Base-by-base conservation (phyloP, 2,329 filamentous ascomycete genomes). In the Nannizzia gypsea region DNA sequence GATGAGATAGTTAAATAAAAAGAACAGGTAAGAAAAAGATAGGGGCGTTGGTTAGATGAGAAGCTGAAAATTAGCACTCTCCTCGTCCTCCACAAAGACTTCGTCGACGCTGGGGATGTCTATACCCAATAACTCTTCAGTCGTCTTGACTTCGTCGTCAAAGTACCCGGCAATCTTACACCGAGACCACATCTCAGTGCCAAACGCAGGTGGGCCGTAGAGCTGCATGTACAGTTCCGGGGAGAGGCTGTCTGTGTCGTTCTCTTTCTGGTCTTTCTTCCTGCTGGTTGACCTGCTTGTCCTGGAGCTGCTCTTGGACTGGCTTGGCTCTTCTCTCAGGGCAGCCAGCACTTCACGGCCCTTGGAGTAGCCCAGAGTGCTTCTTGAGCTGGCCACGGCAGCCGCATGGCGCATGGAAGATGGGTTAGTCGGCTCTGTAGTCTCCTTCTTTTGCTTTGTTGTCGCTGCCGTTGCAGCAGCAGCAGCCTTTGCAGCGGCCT, bases 361-460 rank as follows among this genome's bases (percentile, higher is more conserved):
- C 71, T 87, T 89, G 60, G 83, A 88, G 70, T 95, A 96, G 15
- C 91, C 91, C 46, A 96, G 80, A 0, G 90, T 96, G 59, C 84
- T 91, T 63, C 85, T 83, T 1, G 90, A 95, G 4, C 84, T 84
- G 4, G 82, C 82, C 22, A 82, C 80, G 1, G 87, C 85, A 9
- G 81, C 78, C 6, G 80, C 80, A 64, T 83, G 81, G 54, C 84
- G 82, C 65, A 82, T 78, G 8, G 72, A 69, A n/a, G 78, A 78
- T 0, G 78, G 73, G 62, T 80, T 80, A 6, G 76, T 73, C 1
- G 78, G 73, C 3, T 73, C 66, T 9, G 74, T 65, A 4, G 72
- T 66, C n/a, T 74, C 69, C 57, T 78, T 73, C 11, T 70, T 66
- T 40, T 73, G 65, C 26, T 71, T 56, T 3, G 70, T 67, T 3